Conservation (phyloP, 2,329 filamentous ascomycete genomes). For the Phialophora macrospora region DNA sequence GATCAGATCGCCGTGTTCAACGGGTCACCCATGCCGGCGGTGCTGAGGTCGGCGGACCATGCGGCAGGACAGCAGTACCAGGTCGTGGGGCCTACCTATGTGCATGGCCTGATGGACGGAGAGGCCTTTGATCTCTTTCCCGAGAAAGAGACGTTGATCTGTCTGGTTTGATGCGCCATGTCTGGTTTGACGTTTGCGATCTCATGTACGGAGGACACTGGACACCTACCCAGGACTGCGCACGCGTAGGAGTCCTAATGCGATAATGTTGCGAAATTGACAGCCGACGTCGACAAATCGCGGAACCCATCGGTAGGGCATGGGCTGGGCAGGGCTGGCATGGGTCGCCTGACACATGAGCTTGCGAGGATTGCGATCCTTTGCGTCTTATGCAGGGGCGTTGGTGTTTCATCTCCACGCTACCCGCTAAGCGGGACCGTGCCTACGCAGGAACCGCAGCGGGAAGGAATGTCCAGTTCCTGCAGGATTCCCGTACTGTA, state of each 20-base stretch:
- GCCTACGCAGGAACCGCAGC: neutral
- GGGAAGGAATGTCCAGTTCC: too few relatives aligned
- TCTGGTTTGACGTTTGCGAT: neutral
- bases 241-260: neutral
- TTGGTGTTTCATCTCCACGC: slow-evolving; percentile 1
- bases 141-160: neutral
- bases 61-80: neutral
- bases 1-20: slow-evolving; percentile 1
- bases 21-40: neutral
- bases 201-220: neutral
- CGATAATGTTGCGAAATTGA: neutral
- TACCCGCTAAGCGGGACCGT: neutral
- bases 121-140: neutral
- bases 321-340: neutral
- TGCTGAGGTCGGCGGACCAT: neutral
- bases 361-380: neutral
- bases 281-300: neutral
- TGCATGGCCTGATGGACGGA: slow-evolving; percentile 1
- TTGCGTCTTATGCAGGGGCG: slow-evolving; percentile 9
- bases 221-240: neutral
- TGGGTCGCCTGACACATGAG: neutral
- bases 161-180: slow-evolving; percentile 7
- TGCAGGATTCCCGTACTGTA: neutral
- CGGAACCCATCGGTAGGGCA: neutral
- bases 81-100: neutral